Evolutionary conservation across 2,329 filamentous ascomycete species (phyloP).

Genomic region (Fusarium incarnatum): DNA sequence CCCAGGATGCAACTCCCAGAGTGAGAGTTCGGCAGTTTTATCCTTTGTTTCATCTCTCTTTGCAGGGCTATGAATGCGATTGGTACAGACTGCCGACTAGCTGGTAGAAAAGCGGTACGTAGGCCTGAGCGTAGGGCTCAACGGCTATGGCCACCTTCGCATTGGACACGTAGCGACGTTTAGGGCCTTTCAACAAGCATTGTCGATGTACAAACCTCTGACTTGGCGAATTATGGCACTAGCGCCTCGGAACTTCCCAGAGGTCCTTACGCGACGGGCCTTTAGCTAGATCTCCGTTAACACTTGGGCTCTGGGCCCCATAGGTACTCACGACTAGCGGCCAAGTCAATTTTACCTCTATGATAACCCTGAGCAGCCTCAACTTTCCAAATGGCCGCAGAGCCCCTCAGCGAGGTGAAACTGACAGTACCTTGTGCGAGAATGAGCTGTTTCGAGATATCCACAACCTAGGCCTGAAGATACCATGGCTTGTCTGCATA

Average conservation of each 20-base stretch:
- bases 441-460: background rate
- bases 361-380: background rate
- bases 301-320: background rate
- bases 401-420: background rate
- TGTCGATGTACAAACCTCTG: background rate
- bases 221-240: background rate
- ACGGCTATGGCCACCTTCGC: no score
- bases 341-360: no score
- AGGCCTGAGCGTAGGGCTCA: background rate
- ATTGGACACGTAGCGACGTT: background rate
- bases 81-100: background rate
- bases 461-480: background rate
- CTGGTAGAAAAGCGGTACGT: rapidly evolving
- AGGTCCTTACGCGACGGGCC: background rate
- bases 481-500: background rate
- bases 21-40: background rate
- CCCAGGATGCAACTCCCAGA: background rate
- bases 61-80: background rate
- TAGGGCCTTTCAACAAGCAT: background rate
- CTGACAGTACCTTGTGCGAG: background rate
- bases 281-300: rapidly evolving
- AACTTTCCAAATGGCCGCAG: background rate
- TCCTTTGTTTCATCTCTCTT: background rate
- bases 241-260: background rate
- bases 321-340: background rate